Base-by-base conservation (phyloP, 768 basidiomycete genomes). In the Clitopilus hobsonii region DNA sequence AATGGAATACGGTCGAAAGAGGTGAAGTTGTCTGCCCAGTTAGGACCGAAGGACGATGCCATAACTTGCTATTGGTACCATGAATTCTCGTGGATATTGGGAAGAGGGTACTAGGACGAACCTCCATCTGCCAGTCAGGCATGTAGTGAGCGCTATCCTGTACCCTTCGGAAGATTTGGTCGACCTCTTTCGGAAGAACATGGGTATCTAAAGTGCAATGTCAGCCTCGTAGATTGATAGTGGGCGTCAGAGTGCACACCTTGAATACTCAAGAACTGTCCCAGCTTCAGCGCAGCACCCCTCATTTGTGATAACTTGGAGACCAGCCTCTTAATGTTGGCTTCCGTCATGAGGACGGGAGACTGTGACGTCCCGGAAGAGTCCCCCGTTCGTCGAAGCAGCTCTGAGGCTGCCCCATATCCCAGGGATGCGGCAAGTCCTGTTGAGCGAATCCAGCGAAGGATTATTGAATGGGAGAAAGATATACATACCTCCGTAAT, bases 81-180 rank as follows among this genome's bases (percentile, higher is more conserved):
- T 49, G 24, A 58, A 36, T 51, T 54, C 45, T 23, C 2, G 30
- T n/a, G 13, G 48, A 24, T 25, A 18, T 23, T 5, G 24, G 36
- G 32, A 8, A 47, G 56, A 27, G 53, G 22, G 14, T 36, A 38
- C 14, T 18, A 8, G 5, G 3, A 65, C 71, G 18, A 14, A 92
- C 95, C 82, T 95, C 90, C 86, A 98, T 89, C 67, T 99, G 96
- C 89, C 90, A 95, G 61, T 96, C 89, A 0, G 96, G 96, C 96
- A 99, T 99, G 67, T 98, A 98, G 69, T 99, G 93, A 1, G 96
- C 96, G 61, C 88, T 85, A 60, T 96, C 91, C 66, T 98, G 96
- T 0, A 99, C 95, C 25, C 88, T 77, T 51, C 93, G 82, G 61
- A 99, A 86, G 26, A 99, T 88, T 53, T 82, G 79, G 64, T 98